A percentile compares a stretch with the other conserved stretches of the same genome.
These are phyloP conservation scores for Malassezia obtusa DNA, from an alignment of 1,284 basidiomycete genomes.

Conservation along the genomic window DNA sequence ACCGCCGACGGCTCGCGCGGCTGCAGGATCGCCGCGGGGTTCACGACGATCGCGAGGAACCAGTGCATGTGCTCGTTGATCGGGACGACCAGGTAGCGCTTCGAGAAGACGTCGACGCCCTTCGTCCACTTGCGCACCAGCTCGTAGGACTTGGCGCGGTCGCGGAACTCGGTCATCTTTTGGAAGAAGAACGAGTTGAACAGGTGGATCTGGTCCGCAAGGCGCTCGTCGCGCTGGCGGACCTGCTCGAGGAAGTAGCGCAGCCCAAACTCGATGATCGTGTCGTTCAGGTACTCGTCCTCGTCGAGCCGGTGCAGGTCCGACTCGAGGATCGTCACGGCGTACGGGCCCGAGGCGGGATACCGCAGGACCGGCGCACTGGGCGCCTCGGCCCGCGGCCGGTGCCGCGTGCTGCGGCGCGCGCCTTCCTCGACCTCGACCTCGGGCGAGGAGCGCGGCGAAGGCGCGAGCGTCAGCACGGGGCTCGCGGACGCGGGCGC, in stretches of 20 bases:
- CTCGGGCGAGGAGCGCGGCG: background rate
- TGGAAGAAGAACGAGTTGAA: slow-evolving; percentile 98
- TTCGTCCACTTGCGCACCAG: slow-evolving; percentile 89
- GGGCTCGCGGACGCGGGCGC: background rate
- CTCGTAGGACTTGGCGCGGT: slow-evolving; percentile 57
- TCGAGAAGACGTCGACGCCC: slow-evolving; percentile 73
- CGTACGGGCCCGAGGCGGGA: slow-evolving; percentile 25
- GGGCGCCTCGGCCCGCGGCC: no score
- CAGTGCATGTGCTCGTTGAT: slow-evolving; percentile 96
- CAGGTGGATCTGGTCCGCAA: slow-evolving; percentile 69
- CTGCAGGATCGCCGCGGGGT: slow-evolving; percentile 54
- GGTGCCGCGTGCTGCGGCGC: background rate
- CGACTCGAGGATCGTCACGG: slow-evolving; percentile 23
- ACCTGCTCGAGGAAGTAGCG: slow-evolving; percentile 56
- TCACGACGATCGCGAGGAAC: slow-evolving; percentile 89
- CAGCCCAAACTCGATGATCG: slow-evolving; percentile 85
- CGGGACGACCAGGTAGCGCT: slow-evolving; percentile 84
- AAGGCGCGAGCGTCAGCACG: background rate
- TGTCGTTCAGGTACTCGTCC: slow-evolving; percentile 65
- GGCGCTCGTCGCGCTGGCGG: slow-evolving; percentile 52
- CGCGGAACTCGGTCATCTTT: slow-evolving; percentile 61
- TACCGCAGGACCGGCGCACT: slow-evolving; percentile 23
- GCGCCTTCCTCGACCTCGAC: background rate
- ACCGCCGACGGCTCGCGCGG: background rate
- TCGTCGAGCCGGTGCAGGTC: slow-evolving; percentile 33